These are phyloP conservation scores for Bathelium albidoporum DNA, from an alignment of 495 filamentous ascomycete species.

Conservation along the genomic window DNA sequence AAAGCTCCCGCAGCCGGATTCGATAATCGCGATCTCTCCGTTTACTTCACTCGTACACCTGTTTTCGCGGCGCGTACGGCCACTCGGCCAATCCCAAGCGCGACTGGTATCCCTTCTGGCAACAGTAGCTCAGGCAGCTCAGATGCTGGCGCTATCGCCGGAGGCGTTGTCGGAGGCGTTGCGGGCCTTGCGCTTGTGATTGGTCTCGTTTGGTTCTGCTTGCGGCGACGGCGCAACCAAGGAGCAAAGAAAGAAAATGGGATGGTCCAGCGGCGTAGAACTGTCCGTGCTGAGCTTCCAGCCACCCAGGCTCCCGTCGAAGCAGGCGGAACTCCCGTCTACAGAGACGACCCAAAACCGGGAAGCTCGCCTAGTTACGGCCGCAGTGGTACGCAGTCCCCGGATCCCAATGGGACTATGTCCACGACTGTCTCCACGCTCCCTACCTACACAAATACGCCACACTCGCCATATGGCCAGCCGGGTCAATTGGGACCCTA, in stretches of 20 bases:
- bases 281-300: not conserved
- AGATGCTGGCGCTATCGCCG: constrained; percentile 24
- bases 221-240: constrained; percentile 10
- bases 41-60: constrained; percentile 26
- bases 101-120: not conserved
- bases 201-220: constrained; percentile 20
- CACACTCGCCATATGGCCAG: not conserved
- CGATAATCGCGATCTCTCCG: constrained; percentile 23
- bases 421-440: not conserved
- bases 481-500: not conserved
- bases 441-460: not conserved
- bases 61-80: constrained; percentile 9
- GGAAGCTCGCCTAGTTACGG: not conserved
- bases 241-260: not conserved
- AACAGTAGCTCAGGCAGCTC: constrained; percentile 6
- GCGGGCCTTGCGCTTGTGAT: constrained; percentile 20
- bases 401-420: not conserved
- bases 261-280: not conserved
- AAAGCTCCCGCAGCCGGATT: constrained; percentile 24
- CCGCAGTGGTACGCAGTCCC: not conserved
- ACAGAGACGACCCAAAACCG: not conserved
- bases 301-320: not conserved
- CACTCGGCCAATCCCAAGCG: constrained; percentile 12
- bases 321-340: not conserved
- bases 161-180: constrained; percentile 25